Conservation (phyloP, 148 eudicot genomes). For the Polygonum maritimum region DNA sequence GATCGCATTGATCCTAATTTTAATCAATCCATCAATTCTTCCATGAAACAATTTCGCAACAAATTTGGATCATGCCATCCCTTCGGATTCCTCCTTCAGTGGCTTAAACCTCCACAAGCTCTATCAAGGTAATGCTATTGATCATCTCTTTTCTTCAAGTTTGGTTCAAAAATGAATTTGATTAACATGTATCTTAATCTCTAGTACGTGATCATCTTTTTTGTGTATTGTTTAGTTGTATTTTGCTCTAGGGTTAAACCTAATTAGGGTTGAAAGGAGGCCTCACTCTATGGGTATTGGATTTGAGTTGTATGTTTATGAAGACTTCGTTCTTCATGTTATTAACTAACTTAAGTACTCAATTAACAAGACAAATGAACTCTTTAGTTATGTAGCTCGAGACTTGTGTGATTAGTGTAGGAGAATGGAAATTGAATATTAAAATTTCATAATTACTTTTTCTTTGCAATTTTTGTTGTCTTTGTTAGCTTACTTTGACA, state of each 20-base stretch:
- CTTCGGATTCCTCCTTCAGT: slow-evolving; percentile 10
- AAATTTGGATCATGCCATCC: slow-evolving; percentile 10
- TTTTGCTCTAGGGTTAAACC: too few relatives aligned
- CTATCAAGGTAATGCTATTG: neutral
- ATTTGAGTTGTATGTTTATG: too few relatives aligned
- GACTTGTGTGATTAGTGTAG: too few relatives aligned
- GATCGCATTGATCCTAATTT: slow-evolving; percentile 11
- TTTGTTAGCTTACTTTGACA: neutral
- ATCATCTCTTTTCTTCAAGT: neutral
- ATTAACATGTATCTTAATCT: neutral
- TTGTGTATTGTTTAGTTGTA: neutral
- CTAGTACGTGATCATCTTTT: neutral
- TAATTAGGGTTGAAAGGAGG: neutral
- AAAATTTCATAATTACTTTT: neutral
- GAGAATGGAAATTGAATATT: neutral
- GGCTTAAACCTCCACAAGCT: neutral
- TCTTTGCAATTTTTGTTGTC: neutral
- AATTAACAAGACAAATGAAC: too few relatives aligned
- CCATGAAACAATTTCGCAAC: neutral
- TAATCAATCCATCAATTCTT: neutral
- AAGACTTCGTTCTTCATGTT: neutral
- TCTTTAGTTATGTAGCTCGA: too few relatives aligned
- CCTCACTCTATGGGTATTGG: too few relatives aligned
- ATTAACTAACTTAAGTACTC: neutral
- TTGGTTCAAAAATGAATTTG: too few relatives aligned